A percentile compares a stretch with the other conserved stretches of the same genome.
These are phyloP conservation scores for Tetraselmis chui DNA, from an alignment of 139 green algal genomes.

Conservation along the genomic window DNA sequence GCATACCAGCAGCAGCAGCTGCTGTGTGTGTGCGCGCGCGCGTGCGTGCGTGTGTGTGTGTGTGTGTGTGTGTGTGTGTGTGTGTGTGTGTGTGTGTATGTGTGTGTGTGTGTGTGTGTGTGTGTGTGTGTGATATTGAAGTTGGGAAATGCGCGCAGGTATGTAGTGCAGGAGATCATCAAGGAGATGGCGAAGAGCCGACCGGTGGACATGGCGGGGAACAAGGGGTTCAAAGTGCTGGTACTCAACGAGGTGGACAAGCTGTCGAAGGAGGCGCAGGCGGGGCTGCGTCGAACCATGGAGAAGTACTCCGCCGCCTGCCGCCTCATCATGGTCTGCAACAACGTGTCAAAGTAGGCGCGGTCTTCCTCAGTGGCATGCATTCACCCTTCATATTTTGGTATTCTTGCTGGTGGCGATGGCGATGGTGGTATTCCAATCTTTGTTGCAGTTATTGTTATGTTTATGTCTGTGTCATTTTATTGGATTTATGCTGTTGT, in stretches of 20 bases:
- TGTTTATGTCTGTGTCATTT: not conserved
- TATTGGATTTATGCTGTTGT: too few species aligned
- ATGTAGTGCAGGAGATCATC: conserved; percentile 92
- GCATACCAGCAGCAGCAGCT: too few species aligned
- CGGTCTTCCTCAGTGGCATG: too few species aligned
- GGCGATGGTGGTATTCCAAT: not conserved
- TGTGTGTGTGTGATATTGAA: too few species aligned
- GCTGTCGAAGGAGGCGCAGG: conserved; percentile 82
- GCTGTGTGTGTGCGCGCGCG: too few species aligned
- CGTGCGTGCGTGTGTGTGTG: too few species aligned
- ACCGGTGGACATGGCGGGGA: conserved; percentile 62
- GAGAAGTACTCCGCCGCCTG: conserved; percentile 93
- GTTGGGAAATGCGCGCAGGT: too few species aligned
- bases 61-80: too few species aligned
- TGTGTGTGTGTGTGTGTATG: too few species aligned
- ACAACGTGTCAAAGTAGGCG: conserved; percentile 69
- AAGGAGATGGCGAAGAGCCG: conserved; percentile 93
- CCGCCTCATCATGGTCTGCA: conserved; percentile 80
- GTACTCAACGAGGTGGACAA: conserved; percentile 93
- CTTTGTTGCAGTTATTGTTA: too few species aligned
- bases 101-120: too few species aligned
- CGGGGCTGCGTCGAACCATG: conserved; percentile 92
- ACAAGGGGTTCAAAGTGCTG: conserved; percentile 77
- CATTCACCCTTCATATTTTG: too few species aligned
- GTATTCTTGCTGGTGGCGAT: not conserved